These are phyloP conservation scores for Blakeslea trispora DNA, from an alignment of 371 early-diverging fungal genomes.

Conservation along the genomic window DNA sequence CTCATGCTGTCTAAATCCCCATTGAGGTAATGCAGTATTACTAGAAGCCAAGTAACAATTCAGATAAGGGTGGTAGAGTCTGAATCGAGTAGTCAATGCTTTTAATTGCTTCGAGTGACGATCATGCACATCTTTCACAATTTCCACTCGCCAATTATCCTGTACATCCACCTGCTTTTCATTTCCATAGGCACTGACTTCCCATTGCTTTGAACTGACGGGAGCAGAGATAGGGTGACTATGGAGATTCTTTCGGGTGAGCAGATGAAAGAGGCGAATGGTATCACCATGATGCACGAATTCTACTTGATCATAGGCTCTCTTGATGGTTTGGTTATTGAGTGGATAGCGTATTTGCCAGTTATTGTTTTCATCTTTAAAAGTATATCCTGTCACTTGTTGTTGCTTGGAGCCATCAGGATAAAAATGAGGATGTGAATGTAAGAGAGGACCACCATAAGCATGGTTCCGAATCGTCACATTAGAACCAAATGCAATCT, in stretches of 20 bases:
- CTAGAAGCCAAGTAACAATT: conserved; percentile 82
- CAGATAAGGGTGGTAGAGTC: conserved; percentile 74
- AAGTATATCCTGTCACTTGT: conserved; percentile 73
- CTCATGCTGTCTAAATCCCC: conserved; percentile 98
- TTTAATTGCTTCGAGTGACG: conserved; percentile 47
- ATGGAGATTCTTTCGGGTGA: conserved; percentile 80
- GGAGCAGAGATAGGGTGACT: conserved; percentile 84
- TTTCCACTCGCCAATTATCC: conserved; percentile 91
- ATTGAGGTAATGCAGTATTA: conserved; percentile 86
- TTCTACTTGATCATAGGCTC: conserved; percentile 20
- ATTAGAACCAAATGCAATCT: conserved; percentile 90
- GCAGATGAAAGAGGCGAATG: conserved; percentile 77
- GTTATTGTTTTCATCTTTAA: conserved; percentile 96
- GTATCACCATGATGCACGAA: conserved; percentile 78
- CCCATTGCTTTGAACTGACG: conserved; percentile 78
- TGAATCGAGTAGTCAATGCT: conserved; percentile 86
- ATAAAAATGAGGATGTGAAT: conserved; percentile 94
- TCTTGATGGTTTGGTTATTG: background rate
- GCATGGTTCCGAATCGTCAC: conserved; percentile 87
- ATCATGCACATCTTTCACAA: conserved; percentile 62
- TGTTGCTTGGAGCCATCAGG: conserved; percentile 69
- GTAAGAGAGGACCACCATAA: conserved; percentile 93
- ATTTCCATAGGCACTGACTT: conserved; percentile 84
- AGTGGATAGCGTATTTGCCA: conserved; percentile 71
- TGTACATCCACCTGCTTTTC: conserved; percentile 69